These are phyloP conservation scores for Houttuynia cordata DNA, from an alignment of 164 flowering plant species.

Conservation along the genomic window DNA sequence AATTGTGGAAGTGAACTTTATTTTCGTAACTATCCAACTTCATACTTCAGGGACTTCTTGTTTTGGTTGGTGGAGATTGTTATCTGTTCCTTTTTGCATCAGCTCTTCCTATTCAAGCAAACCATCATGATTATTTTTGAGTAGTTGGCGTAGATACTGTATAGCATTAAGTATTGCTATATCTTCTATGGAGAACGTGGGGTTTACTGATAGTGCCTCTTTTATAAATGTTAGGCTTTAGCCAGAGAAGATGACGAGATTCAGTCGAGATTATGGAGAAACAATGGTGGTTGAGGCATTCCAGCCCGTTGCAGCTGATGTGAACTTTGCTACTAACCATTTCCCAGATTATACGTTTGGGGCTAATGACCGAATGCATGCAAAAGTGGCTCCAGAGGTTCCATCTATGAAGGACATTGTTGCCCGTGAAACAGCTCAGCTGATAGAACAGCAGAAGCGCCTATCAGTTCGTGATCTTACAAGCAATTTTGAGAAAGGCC, in stretches of 20 bases:
- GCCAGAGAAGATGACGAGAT: slow-evolving; percentile 42
- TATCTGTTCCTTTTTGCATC: no score
- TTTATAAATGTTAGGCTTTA: no score
- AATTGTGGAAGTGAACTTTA: no score
- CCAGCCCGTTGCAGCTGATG: slow-evolving; percentile 68
- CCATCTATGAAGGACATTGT: slow-evolving; percentile 70
- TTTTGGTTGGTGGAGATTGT: no score
- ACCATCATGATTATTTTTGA: no score
- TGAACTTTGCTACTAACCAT: slow-evolving; percentile 48
- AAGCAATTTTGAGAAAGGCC: slow-evolving; percentile 82
- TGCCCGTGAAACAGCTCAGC: slow-evolving; percentile 62
- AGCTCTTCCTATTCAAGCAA: no score
- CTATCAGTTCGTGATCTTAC: slow-evolving; percentile 97
- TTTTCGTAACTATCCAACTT: no score
- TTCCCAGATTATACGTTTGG: slow-evolving; percentile 85
- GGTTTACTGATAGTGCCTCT: not conserved
- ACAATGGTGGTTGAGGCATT: slow-evolving; percentile 38
- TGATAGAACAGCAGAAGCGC: slow-evolving; percentile 87
- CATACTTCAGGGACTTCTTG: no score
- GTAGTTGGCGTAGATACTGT: no score
- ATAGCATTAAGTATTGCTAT: no score
- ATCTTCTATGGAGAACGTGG: no score
- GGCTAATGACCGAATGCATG: slow-evolving; percentile 54
- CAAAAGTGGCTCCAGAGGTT: slow-evolving; percentile 42
- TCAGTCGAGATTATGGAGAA: slow-evolving; percentile 52